Percentiles rank a stretch among this genome's conserved stretches.
phyloP scores from a whole-genome alignment of 2,329 filamentous ascomycete species.

The Alternaria gansuensis region DNA sequence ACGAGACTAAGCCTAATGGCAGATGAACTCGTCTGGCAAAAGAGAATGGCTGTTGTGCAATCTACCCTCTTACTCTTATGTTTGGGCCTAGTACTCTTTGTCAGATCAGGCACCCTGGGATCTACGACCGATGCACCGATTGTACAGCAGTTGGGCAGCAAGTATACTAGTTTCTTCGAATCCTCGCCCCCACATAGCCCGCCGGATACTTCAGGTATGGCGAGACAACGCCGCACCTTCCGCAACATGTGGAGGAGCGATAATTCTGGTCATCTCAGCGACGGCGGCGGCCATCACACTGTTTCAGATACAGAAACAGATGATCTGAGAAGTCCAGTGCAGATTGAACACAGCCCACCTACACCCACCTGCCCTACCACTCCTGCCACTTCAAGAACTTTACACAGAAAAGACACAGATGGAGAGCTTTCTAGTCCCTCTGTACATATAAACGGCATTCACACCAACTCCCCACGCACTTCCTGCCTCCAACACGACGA shows the following conservation, averaged over 20 bases:
- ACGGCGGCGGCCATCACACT: slow-evolving; percentile 18
- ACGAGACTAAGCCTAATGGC: slow-evolving; percentile 84
- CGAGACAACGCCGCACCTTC: slow-evolving; percentile 45
- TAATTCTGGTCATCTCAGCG: slow-evolving; percentile 36
- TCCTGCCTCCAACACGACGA: not conserved
- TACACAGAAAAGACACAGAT: slow-evolving; percentile 25
- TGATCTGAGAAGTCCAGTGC: slow-evolving; percentile 43
- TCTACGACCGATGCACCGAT: slow-evolving; percentile 55
- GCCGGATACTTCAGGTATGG: slow-evolving; percentile 39
- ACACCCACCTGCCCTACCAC: slow-evolving; percentile 22
- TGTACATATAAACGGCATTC: slow-evolving; percentile 22
- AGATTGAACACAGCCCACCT: slow-evolving; percentile 46
- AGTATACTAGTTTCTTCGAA: slow-evolving; percentile 50
- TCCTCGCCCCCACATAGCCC: slow-evolving; percentile 47
- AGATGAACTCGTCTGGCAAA: slow-evolving; percentile 86
- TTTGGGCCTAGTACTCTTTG: slow-evolving; percentile 85
- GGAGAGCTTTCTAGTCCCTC: not conserved
- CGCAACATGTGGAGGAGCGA: slow-evolving; percentile 49
- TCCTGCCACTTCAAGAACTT: not conserved
- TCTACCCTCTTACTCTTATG: slow-evolving; percentile 86
- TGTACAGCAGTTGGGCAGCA: slow-evolving; percentile 55
- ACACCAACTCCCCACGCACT: not conserved
- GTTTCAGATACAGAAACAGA: slow-evolving; percentile 48
- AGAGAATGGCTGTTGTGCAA: slow-evolving; percentile 93
- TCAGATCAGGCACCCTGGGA: slow-evolving; percentile 50